Evolutionary conservation across 768 basidiomycete species (phyloP).

Genomic region (Mycena albidolilacea): DNA sequence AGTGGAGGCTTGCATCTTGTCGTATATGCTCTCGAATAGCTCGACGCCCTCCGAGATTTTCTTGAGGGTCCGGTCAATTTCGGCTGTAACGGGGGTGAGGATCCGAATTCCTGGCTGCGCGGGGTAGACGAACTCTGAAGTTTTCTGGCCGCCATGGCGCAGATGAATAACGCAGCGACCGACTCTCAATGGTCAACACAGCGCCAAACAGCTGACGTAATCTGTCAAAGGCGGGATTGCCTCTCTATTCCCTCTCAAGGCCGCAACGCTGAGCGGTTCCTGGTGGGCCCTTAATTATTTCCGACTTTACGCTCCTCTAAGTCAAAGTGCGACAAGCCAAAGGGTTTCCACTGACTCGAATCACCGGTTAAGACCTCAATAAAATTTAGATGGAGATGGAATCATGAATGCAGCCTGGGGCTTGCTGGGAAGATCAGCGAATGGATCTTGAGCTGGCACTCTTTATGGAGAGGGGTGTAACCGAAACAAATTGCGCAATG

Average conservation of each 20-base stretch:
- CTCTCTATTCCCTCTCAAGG: too few species aligned
- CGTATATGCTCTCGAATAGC: constrained; percentile 95
- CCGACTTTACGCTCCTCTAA: too few species aligned
- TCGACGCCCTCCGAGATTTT: constrained; percentile 97
- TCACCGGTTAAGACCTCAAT: background rate
- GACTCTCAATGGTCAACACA: background rate
- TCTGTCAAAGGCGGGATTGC: too few species aligned
- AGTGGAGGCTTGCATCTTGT: constrained; percentile 96
- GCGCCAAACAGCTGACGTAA: too few species aligned
- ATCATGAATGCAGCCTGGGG: background rate
- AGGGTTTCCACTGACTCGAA: background rate
- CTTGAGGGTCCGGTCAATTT: constrained; percentile 99
- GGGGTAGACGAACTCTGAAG: constrained; percentile 76
- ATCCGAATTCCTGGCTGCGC: background rate
- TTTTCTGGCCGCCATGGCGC: constrained; percentile 90
- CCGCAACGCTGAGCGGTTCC: too few species aligned
- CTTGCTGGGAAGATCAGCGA: background rate
- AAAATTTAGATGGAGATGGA: background rate
- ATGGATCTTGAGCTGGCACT: background rate
- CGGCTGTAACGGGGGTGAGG: constrained; percentile 68
- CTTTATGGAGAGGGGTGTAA: background rate
- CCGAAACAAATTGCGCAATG: background rate
- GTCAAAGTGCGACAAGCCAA: too few species aligned
- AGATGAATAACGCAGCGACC: constrained; percentile 34
- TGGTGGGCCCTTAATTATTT: too few species aligned